Conservation (phyloP, 2,329 filamentous ascomycete species). For the Ascochyta viciae-villosae region DNA sequence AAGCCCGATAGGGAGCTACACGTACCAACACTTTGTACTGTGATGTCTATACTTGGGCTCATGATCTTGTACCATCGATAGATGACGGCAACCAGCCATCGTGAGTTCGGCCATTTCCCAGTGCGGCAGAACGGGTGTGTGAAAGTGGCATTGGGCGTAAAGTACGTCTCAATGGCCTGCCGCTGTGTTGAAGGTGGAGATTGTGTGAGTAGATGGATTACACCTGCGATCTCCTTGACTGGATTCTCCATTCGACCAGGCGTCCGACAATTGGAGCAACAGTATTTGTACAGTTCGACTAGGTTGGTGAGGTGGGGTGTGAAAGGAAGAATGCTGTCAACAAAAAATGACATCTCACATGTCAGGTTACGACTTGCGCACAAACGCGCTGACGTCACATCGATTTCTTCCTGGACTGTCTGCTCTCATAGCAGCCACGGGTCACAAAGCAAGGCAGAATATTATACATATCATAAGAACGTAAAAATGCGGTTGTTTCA, state of each 20-base stretch:
- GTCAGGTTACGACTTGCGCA: not conserved
- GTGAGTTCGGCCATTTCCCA: conserved; percentile 65
- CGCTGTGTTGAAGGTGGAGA: conserved; percentile 71
- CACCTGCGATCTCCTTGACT: conserved; percentile 66
- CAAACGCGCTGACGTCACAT: not conserved
- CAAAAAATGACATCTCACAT: not conserved
- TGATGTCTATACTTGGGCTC: conserved; percentile 73
- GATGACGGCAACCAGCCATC: conserved; percentile 71
- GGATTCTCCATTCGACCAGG: conserved; percentile 2
- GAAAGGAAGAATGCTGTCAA: not conserved
- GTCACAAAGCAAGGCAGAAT: not conserved
- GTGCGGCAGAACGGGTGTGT: conserved; percentile 80
- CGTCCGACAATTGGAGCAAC: not conserved
- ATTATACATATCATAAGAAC: not conserved
- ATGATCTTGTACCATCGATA: conserved; percentile 80
- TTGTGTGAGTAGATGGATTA: conserved; percentile 74
- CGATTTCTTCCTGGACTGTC: not conserved
- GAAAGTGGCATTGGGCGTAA: conserved; percentile 74
- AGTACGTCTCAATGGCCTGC: conserved; percentile 73
- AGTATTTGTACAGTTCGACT: not conserved
- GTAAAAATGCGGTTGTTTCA: not conserved
- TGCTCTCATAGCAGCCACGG: not conserved
- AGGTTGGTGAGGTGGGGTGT: not conserved
- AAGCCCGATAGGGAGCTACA: not conserved
- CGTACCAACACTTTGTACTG: conserved; percentile 67